These are phyloP conservation scores for Exophiala phaeomuriformis DNA, from an alignment of 2,329 filamentous ascomycete genomes.

Conservation along the genomic window DNA sequence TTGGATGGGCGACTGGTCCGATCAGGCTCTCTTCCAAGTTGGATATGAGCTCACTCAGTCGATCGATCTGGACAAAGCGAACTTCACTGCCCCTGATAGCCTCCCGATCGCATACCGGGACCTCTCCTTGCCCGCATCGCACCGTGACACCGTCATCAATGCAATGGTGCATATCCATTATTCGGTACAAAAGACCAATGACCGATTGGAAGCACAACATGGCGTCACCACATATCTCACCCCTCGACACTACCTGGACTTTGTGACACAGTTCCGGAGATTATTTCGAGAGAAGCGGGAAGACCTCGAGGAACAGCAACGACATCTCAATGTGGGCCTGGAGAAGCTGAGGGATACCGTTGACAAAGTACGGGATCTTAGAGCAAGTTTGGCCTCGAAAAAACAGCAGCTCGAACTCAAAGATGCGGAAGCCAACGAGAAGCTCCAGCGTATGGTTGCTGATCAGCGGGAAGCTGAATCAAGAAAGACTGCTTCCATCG, in stretches of 20 bases:
- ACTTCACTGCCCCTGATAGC: constrained; percentile 78
- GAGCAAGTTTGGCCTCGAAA: constrained; percentile 86
- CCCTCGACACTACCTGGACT: constrained; percentile 93
- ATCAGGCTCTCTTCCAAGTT: constrained; percentile 97
- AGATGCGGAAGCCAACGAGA: constrained; percentile 92
- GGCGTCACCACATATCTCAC: constrained; percentile 89
- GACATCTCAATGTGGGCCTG: constrained; percentile 94
- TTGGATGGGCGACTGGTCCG: constrained; percentile 99
- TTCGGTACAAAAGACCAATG: constrained; percentile 84
- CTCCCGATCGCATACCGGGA: constrained; percentile 89
- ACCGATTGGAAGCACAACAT: constrained; percentile 81
- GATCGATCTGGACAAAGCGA: constrained; percentile 85
- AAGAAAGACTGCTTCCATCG: constrained; percentile 75
- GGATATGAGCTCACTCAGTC: constrained; percentile 90
- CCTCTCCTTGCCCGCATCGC: constrained; percentile 73
- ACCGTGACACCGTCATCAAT: constrained; percentile 89
- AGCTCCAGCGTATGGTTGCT: constrained; percentile 91
- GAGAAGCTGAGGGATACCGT: constrained; percentile 96
- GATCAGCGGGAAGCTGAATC: constrained; percentile 93
- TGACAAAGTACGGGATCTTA: constrained; percentile 89
- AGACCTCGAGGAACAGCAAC: constrained; percentile 95
- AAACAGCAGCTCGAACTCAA: constrained; percentile 89
- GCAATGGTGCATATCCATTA: constrained; percentile 99
- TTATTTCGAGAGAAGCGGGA: constrained; percentile 98
- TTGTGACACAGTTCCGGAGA: constrained; percentile 94